These are phyloP conservation scores for Hansfordia pulvinata DNA, from an alignment of 2,329 filamentous ascomycete species.

Conservation along the genomic window DNA sequence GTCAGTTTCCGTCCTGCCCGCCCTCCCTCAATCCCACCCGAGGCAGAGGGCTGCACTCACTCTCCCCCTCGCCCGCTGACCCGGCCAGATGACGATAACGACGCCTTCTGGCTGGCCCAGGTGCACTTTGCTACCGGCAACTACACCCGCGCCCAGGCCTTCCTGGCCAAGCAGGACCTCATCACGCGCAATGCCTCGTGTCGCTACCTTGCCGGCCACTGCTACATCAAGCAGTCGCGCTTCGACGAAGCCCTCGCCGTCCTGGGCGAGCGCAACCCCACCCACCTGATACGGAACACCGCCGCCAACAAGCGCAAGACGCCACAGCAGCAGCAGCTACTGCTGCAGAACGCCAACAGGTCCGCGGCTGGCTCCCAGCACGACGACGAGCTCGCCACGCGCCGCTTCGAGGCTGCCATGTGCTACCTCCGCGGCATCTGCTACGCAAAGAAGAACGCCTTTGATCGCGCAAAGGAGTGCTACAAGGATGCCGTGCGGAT, in stretches of 20 bases:
- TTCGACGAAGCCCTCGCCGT: conserved; percentile 79
- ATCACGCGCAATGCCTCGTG: conserved; percentile 72
- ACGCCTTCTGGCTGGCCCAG: conserved; percentile 96
- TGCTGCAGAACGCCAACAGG: conserved; percentile 40
- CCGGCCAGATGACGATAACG: conserved; percentile 67
- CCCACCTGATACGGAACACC: conserved; percentile 61
- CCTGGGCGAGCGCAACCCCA: conserved; percentile 88
- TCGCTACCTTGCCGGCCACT: conserved; percentile 85
- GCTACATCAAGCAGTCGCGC: conserved; percentile 81
- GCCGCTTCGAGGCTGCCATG: conserved; percentile 92
- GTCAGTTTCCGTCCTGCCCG: conserved; percentile 35
- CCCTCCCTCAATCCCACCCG: background rate
- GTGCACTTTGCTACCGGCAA: conserved; percentile 93
- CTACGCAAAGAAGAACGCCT: conserved; percentile 93
- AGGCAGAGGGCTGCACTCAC: conserved; percentile 5
- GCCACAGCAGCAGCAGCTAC: too few relatives aligned
- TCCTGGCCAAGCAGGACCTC: conserved; percentile 74
- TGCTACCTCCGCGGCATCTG: conserved; percentile 89
- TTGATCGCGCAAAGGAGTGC: conserved; percentile 93
- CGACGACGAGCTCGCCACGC: conserved; percentile 56
- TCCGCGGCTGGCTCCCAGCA: conserved; percentile 10
- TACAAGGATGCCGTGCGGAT: conserved; percentile 96
- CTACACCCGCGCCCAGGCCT: conserved; percentile 79
- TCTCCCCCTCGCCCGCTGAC: conserved; percentile 5
- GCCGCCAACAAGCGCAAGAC: conserved; percentile 50